Conservation (phyloP, 768 basidiomycete species). For the Boletus rex-veris region DNA sequence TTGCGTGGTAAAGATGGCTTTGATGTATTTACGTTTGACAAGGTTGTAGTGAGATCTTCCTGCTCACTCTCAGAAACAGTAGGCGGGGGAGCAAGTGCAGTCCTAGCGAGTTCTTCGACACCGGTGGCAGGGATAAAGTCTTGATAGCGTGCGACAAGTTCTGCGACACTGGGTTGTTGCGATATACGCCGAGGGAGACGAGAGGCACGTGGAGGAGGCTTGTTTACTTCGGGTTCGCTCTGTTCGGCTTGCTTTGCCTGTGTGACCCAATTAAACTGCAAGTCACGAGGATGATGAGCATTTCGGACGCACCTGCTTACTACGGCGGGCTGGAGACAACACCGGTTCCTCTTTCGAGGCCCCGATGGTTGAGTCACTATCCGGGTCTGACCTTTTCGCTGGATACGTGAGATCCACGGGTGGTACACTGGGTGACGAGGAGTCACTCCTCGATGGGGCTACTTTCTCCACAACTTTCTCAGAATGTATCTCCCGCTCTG, state of each 20-base stretch:
- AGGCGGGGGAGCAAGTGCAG: conserved; percentile 57
- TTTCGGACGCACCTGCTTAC: conserved; percentile 26
- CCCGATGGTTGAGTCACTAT: conserved; percentile 85
- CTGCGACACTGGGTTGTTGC: conserved; percentile 70
- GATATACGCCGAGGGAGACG: conserved; percentile 59
- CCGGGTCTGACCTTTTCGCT: conserved; percentile 53
- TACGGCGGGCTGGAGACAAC: conserved; percentile 14
- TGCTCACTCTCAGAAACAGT: conserved; percentile 78
- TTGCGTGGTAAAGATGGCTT: conserved; percentile 32
- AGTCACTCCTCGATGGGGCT: conserved; percentile 14
- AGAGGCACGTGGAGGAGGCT: conserved; percentile 41
- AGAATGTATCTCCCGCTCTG: conserved; percentile 42
- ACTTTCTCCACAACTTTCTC: conserved; percentile 24
- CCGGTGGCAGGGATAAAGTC: conserved; percentile 71
- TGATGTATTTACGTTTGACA: conserved; percentile 18
- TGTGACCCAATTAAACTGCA: conserved; percentile 8
- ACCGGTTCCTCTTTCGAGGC: conserved; percentile 37
- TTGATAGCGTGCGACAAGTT: conserved; percentile 80
- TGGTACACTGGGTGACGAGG: conserved; percentile 10
- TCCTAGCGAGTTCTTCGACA: conserved; percentile 67
- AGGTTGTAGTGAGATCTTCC: conserved; percentile 43
- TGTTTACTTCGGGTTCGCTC: conserved; percentile 12
- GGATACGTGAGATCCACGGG: conserved; percentile 9
- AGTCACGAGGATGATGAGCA: neutral
- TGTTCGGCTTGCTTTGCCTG: conserved; percentile 26